These are phyloP conservation scores for Tolypocladium album DNA, from an alignment of 2,329 filamentous ascomycete genomes.

Conservation along the genomic window DNA sequence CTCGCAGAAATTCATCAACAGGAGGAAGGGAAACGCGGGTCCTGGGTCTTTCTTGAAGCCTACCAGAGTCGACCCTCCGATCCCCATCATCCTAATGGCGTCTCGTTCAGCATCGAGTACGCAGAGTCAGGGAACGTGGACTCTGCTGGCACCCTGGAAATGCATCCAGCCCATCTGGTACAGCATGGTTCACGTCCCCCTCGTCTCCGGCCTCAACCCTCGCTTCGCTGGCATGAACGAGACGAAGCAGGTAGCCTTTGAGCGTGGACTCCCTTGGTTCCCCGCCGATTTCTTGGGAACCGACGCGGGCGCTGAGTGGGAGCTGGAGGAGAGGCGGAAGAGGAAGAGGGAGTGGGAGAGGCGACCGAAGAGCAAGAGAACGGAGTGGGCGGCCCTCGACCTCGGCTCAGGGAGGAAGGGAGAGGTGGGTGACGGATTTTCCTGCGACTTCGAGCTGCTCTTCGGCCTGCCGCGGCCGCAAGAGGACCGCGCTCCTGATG, in stretches of 20 bases:
- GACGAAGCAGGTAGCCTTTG: conserved; percentile 69
- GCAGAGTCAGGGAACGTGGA: conserved; percentile 63
- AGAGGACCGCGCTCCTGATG: conserved; percentile 1
- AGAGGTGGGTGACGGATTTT: conserved; percentile 72
- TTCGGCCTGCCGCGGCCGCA: conserved; percentile 23
- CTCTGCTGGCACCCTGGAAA: conserved; percentile 79
- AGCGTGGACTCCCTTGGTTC: conserved; percentile 70
- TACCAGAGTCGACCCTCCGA: conserved; percentile 54
- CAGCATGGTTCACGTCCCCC: conserved; percentile 68
- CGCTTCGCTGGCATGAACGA: conserved; percentile 76
- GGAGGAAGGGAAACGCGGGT: conserved; percentile 52
- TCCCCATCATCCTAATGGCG: conserved; percentile 65
- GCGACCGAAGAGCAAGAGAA: conserved; percentile 71
- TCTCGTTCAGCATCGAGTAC: conserved; percentile 36
- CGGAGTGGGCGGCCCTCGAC: conserved; percentile 63
- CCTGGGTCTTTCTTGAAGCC: conserved; percentile 53
- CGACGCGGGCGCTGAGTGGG: conserved; percentile 68
- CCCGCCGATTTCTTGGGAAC: conserved; percentile 78
- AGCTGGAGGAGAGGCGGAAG: conserved; percentile 54
- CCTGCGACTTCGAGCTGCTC: conserved; percentile 73
- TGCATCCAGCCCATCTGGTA: conserved; percentile 83
- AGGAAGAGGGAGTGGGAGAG: conserved; percentile 70
- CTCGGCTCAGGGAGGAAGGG: conserved; percentile 66
- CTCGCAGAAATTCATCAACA: conserved; percentile 72
- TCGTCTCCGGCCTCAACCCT: conserved; percentile 70